These are phyloP conservation scores for Aspergillus pseudoterreus DNA, from an alignment of 2,329 filamentous ascomycete genomes.

Conservation along the genomic window DNA sequence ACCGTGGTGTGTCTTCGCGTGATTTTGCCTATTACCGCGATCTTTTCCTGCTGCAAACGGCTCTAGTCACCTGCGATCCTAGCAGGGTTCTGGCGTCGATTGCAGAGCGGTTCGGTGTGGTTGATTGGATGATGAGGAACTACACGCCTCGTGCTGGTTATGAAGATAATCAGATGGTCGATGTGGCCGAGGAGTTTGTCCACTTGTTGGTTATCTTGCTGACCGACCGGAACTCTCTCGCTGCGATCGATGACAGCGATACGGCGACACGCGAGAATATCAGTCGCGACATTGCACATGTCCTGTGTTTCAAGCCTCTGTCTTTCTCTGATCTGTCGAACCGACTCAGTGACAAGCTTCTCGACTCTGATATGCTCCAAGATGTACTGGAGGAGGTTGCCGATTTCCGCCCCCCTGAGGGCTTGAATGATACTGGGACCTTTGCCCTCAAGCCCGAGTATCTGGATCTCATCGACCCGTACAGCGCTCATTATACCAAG, in stretches of 20 bases:
- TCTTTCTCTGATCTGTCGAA: constrained; percentile 88
- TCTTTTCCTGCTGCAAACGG: constrained; percentile 88
- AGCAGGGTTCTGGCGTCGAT: constrained; percentile 82
- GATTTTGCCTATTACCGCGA: constrained; percentile 94
- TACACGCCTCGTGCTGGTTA: constrained; percentile 72
- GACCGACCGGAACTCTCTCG: constrained; percentile 78
- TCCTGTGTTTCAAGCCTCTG: constrained; percentile 91
- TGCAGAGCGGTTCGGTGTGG: constrained; percentile 86
- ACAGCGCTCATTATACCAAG: constrained; percentile 92
- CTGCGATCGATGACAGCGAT: constrained; percentile 33
- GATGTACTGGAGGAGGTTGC: constrained; percentile 82
- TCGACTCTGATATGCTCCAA: constrained; percentile 85
- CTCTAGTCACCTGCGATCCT: constrained; percentile 79
- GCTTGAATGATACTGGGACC: constrained; percentile 84
- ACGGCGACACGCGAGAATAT: constrained; percentile 65
- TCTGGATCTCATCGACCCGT: constrained; percentile 86
- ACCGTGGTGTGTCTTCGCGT: constrained; percentile 80
- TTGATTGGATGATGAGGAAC: constrained; percentile 78
- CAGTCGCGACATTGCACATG: constrained; percentile 85
- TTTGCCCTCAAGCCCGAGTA: constrained; percentile 88
- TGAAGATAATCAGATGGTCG: constrained; percentile 83
- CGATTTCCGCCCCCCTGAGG: constrained; percentile 84
- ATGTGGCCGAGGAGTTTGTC: constrained; percentile 93
- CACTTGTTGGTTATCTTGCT: constrained; percentile 88
- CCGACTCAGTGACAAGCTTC: constrained; percentile 82